phyloP scores from a whole-genome alignment of 331 rosid genomes.

The Pyrus hybrid region DNA sequence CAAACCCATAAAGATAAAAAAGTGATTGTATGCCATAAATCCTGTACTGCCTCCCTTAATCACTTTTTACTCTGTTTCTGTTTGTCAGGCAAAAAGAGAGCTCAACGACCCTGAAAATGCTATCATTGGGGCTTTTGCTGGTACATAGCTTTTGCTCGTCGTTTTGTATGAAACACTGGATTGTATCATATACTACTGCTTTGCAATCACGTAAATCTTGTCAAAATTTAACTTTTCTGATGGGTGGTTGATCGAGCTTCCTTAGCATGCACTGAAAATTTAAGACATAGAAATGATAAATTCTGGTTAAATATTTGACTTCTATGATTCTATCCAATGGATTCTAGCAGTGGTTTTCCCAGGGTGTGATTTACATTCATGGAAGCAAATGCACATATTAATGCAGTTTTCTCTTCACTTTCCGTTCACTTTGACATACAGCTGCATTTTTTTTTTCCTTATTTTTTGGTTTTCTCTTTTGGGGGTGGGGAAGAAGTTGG shows the following conservation, averaged over 20 bases:
- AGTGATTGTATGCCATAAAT: background rate
- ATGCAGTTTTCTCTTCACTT: background rate
- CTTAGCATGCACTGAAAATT: too few species aligned
- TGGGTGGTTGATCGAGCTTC: background rate
- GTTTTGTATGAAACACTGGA: background rate
- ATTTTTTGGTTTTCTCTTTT: background rate
- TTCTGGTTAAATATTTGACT: too few species aligned
- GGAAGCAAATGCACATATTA: too few species aligned
- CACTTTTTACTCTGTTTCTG: background rate
- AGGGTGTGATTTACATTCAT: too few species aligned
- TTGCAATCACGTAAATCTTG: background rate
- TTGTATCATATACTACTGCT: background rate
- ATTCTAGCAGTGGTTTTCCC: too few species aligned
- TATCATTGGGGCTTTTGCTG: constrained; percentile 47
- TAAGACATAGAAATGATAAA: too few species aligned
- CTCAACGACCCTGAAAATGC: constrained; percentile 46
- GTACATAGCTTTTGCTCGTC: constrained; percentile 6
- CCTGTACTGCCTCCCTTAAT: background rate
- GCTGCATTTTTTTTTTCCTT: too few species aligned
- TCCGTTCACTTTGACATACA: background rate
- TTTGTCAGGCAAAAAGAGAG: constrained; percentile 37
- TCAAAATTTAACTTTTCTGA: background rate
- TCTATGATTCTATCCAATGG: too few species aligned
- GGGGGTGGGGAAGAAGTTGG: background rate
- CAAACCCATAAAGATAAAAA: background rate